phyloP scores from a whole-genome alignment of 2,329 filamentous ascomycete genomes.

The Neoascochyta sp. region DNA sequence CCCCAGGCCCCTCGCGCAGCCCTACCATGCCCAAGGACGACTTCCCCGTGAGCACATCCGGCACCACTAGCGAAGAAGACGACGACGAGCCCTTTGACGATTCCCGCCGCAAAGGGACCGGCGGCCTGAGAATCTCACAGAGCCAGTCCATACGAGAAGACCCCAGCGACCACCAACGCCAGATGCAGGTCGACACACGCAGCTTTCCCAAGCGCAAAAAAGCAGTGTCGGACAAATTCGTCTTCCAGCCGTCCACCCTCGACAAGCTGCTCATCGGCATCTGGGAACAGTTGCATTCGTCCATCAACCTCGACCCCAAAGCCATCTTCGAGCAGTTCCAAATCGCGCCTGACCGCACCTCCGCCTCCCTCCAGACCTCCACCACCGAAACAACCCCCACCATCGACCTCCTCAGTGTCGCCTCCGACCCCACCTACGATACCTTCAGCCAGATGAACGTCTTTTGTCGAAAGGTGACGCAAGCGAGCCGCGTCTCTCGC shows the following conservation, averaged over 20 bases:
- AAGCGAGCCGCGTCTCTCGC: conserved; percentile 52
- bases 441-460: conserved; percentile 44
- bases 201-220: conserved; percentile 36
- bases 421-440: conserved; percentile 9
- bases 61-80: conserved; percentile 2
- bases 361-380: conserved; percentile 12
- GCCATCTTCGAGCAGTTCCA: conserved; percentile 33
- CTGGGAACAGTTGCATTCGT: conserved; percentile 49
- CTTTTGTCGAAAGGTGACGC: conserved; percentile 45
- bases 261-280: conserved; percentile 50
- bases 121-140: conserved; percentile 27
- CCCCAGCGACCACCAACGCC: conserved; percentile 29
- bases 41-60: conserved; percentile 4
- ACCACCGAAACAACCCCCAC: conserved; percentile 7
- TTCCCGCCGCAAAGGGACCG: conserved; percentile 23
- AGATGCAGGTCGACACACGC: conserved; percentile 31
- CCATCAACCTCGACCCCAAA: conserved; percentile 42
- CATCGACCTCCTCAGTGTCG: conserved; percentile 12
- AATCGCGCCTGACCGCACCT: conserved; percentile 13
- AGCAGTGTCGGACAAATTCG: conserved; percentile 35
- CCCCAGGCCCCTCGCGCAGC: conserved; percentile 21
- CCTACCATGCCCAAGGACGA: conserved; percentile 12
- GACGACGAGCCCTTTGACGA: conserved; percentile 2
- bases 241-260: conserved; percentile 46
- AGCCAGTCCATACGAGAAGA: conserved; percentile 25